Evolutionary conservation across 306 rosid genomes (phyloP).

Genomic region (Coriaria nepalensis): DNA sequence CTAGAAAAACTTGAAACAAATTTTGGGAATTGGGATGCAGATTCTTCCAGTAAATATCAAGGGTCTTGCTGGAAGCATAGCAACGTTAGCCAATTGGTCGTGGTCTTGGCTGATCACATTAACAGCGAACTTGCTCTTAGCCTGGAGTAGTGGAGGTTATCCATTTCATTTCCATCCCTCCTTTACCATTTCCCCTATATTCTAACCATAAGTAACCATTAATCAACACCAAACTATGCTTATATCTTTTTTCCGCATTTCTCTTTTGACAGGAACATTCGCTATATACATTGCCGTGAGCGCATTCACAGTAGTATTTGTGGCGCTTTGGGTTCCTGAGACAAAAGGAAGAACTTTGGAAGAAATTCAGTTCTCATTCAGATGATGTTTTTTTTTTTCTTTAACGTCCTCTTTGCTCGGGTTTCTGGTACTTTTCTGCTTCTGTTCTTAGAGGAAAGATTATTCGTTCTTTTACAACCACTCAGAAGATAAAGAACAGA

Average conservation of each 20-base stretch:
- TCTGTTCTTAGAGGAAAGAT: no score
- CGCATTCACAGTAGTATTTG: conserved; percentile 52
- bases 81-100: conserved; percentile 90
- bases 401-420: neutral
- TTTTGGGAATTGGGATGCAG: conserved; percentile 29
- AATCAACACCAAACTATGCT: no score
- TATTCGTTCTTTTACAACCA: no score
- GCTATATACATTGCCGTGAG: conserved; percentile 49
- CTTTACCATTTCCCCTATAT: no score
- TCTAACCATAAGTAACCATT: no score
- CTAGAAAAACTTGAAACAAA: neutral
- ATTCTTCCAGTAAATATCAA: conserved; percentile 85
- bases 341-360: conserved; percentile 87
- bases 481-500: no score
- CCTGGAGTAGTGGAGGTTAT: conserved; percentile 82
- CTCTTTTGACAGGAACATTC: conserved; percentile 69
- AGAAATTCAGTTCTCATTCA: conserved; percentile 80
- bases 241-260: neutral
- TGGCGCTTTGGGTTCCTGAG: conserved; percentile 75
- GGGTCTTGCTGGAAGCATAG: conserved; percentile 90
- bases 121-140: conserved; percentile 79
- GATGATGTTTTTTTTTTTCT: conserved; percentile 35
- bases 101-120: conserved; percentile 54
- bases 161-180: conserved; percentile 12
- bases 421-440: no score